Percentiles rank a stretch among this genome's conserved stretches.
phyloP scores from a whole-genome alignment of 2,329 filamentous ascomycete species.

The Penicillium fuscoglaucum region DNA sequence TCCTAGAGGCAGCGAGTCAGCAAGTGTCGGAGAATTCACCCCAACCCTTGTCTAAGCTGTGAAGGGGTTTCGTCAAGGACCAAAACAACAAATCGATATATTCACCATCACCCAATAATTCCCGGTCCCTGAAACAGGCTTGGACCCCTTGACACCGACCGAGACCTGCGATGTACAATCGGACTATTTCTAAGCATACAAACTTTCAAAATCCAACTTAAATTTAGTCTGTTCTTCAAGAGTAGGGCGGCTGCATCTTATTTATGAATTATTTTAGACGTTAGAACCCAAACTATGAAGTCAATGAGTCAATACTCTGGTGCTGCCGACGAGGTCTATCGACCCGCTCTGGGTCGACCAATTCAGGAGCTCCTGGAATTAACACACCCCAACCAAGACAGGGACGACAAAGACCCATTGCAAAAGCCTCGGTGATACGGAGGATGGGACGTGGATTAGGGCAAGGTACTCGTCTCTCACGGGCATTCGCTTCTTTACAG shows the following conservation, averaged over 20 bases:
- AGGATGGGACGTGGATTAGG: conserved; percentile 2
- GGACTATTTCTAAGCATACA: neutral
- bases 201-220: neutral
- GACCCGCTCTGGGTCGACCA: neutral
- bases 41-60: conserved; percentile 2
- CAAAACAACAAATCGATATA: neutral
- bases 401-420: conserved; percentile 5
- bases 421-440: conserved; percentile 2
- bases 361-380: conserved; percentile 1
- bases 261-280: neutral
- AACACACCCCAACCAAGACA: conserved; percentile 7
- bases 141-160: neutral
- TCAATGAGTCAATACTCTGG: neutral
- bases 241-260: neutral
- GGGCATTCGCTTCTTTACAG: conserved; percentile 3
- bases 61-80: neutral
- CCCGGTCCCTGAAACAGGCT: neutral
- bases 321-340: neutral
- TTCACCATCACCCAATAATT: neutral
- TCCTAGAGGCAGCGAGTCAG: neutral
- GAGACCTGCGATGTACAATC: neutral
- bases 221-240: neutral
- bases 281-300: neutral
- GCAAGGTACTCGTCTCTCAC: conserved; percentile 4
- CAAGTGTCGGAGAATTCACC: neutral